These are phyloP conservation scores for Cutaneotrichosporon spelunceum DNA, from an alignment of 1,284 basidiomycete species.

Conservation along the genomic window DNA sequence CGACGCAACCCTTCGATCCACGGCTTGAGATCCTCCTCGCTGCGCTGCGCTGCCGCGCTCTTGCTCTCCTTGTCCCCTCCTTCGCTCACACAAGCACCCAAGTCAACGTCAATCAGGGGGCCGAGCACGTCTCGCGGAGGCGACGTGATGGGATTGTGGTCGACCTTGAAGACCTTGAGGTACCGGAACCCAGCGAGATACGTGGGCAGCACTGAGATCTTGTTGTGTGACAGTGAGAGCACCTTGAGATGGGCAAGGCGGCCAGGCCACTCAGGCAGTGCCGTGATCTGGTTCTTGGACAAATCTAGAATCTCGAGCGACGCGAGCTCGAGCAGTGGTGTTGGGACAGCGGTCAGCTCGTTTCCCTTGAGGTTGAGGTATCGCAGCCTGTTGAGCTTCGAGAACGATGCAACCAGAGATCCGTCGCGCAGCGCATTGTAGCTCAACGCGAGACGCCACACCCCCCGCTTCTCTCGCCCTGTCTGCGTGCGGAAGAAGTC, in stretches of 20 bases:
- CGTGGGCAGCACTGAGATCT: slow-evolving; percentile 69
- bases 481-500: slow-evolving; percentile 63
- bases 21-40: slow-evolving; percentile 60
- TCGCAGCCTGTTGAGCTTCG: slow-evolving; percentile 69
- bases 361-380: slow-evolving; percentile 95
- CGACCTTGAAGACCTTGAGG: slow-evolving; percentile 78
- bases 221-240: slow-evolving; percentile 82
- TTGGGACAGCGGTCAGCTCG: slow-evolving; percentile 75
- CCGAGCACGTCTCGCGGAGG: slow-evolving; percentile 53
- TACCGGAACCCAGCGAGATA: slow-evolving; percentile 73
- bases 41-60: slow-evolving; percentile 5
- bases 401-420: slow-evolving; percentile 75
- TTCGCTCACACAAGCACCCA: slow-evolving; percentile 9
- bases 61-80: slow-evolving; percentile 7
- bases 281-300: slow-evolving; percentile 84
- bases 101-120: background rate
- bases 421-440: slow-evolving; percentile 69
- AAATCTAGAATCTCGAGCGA: slow-evolving; percentile 92
- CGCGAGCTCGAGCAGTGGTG: slow-evolving; percentile 70
- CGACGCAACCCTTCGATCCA: slow-evolving; percentile 70
- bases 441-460: slow-evolving; percentile 79
- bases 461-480: slow-evolving; percentile 57
- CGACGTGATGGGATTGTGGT: slow-evolving; percentile 91
- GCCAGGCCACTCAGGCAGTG: slow-evolving; percentile 75
- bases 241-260: slow-evolving; percentile 79